Evolutionary conservation across 2,329 filamentous ascomycete genomes (phyloP).

Genomic region (Mariannaea sp.): DNA sequence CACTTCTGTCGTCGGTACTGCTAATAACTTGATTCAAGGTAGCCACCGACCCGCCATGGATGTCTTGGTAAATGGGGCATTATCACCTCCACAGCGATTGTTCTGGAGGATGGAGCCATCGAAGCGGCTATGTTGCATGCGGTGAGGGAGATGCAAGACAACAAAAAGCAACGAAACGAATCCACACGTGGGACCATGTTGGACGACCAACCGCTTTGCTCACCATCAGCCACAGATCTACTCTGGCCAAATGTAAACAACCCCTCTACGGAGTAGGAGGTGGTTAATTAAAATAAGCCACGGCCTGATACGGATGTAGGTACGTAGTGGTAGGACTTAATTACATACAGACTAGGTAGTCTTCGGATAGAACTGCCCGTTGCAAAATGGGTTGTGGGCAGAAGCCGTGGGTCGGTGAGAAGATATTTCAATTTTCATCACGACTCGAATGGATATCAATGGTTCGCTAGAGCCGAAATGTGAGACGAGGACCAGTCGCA

Average conservation of each 20-base stretch:
- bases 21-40: background rate
- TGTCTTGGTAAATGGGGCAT: conserved; percentile 6
- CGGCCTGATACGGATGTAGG: too few species aligned
- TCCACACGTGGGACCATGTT: conserved; percentile 11
- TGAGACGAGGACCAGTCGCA: background rate
- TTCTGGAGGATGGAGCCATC: conserved; percentile 10
- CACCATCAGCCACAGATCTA: too few species aligned
- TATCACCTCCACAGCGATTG: conserved; percentile 3
- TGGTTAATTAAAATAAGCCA: too few species aligned
- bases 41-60: background rate
- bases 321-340: too few species aligned
- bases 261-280: too few species aligned
- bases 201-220: background rate
- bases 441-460: conserved; percentile 20
- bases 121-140: conserved; percentile 8
- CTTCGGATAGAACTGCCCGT: conserved; percentile 2
- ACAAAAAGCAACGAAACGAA: conserved; percentile 9
- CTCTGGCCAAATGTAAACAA: too few species aligned
- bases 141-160: background rate
- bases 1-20: background rate
- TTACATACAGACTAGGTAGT: background rate
- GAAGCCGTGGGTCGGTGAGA: conserved; percentile 1
- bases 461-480: conserved; percentile 17
- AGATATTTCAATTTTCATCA: conserved; percentile 11
- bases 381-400: conserved; percentile 4